Conservation (phyloP, 2,329 filamentous ascomycete genomes). For the Triangularia setosa region DNA sequence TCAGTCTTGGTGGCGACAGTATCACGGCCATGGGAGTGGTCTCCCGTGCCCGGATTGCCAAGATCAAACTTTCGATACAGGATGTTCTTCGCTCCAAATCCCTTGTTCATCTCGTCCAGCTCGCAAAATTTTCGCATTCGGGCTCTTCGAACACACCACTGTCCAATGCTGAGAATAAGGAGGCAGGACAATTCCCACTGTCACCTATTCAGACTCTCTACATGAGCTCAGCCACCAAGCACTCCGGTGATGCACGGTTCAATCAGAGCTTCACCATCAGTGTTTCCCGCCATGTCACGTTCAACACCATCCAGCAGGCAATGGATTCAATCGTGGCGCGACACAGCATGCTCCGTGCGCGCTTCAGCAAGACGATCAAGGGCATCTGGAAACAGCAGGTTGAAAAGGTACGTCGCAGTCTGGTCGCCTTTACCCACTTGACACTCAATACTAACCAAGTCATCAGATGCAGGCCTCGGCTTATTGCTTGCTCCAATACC, state of each 20-base stretch:
- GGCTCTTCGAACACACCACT: not conserved
- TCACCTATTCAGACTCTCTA: constrained; percentile 25
- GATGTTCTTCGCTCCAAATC: constrained; percentile 25
- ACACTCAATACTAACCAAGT: not conserved
- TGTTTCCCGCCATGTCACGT: constrained; percentile 10
- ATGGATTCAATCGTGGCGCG: constrained; percentile 22
- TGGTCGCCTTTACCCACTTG: not conserved
- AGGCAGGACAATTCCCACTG: constrained; percentile 17
- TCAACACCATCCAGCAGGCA: constrained; percentile 14
- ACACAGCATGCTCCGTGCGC: constrained; percentile 23
- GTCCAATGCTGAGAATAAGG: not conserved
- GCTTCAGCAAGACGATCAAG: constrained; percentile 12
- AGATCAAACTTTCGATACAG: constrained; percentile 21
- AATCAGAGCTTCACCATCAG: constrained; percentile 23
- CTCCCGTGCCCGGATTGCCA: constrained; percentile 23
- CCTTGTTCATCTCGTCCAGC: constrained; percentile 20
- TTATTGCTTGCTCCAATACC: constrained; percentile 15
- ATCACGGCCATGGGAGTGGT: constrained; percentile 27
- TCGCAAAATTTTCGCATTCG: constrained; percentile 15
- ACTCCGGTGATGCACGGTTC: constrained; percentile 22
- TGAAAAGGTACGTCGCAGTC: constrained; percentile 12
- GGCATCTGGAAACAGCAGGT: constrained; percentile 21
- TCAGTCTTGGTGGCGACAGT: constrained; percentile 25
- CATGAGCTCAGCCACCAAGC: constrained; percentile 7
- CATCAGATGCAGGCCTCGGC: constrained; percentile 15